Base-by-base conservation (phyloP, 75 land plant species). In the Selaginella tamariscina region DNA sequence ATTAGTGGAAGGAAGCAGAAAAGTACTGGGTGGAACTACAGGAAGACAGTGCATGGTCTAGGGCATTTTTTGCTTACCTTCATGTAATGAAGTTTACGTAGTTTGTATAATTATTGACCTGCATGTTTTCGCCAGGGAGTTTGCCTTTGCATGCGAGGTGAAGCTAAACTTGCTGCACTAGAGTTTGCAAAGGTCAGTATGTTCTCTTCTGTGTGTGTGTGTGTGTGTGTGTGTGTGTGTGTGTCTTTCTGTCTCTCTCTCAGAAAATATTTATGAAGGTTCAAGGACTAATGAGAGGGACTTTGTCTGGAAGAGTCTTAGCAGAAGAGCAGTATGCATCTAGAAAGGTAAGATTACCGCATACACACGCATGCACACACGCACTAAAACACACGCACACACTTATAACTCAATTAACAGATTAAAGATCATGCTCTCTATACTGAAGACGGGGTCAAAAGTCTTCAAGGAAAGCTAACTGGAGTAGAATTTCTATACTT, bases 251-350 rank as follows among this genome's bases (percentile, higher is more conserved):
- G 49, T 5, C 15, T 39, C 49, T 15, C 49, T 39, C 15, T 39
- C 15, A 39, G 15, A 5, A 15, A 5, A 5, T 15, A 15, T 15
- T 5, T 39, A 15, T 28, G 24, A 27, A 73, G 80, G 80, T 78
- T 2, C 67, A 73, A 65, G 80, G 76, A 27, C 77, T 78, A 27
- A 29, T 78, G 80, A 31, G 80, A 33, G 76, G 80, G 22, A 78
- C 67, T 18, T 63, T 78, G 29, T 73, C 80, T 67, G 76, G 80
- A 20, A 71, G 71, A n/a, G 76, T 78, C 15, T 73, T 73, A 55
- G 80, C 80, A 24, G 80, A 78, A 59, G 80, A 78, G 64, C 80
- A 78, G 30, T 78, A 77, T 73, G 80, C 75, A 24, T 78, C 72
- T 24, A 73, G 80, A 31, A 78, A 78, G 70, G 80, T 78, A 68